Base-by-base conservation (phyloP, 257 asterid genomes). In the Solanum sejunctum region DNA sequence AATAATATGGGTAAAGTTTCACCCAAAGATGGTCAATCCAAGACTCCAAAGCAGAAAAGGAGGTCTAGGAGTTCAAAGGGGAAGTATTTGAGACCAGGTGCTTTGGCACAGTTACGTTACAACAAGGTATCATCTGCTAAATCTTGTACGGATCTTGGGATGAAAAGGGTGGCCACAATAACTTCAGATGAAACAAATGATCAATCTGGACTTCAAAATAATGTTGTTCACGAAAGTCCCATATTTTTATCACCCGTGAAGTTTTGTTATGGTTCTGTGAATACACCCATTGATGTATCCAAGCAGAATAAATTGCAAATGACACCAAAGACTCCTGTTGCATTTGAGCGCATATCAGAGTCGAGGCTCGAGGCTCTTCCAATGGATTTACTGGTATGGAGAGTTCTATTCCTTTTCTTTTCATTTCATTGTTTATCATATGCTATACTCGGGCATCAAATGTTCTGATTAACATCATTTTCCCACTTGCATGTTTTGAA, bases 301-400 rank as follows among this genome's bases (percentile, higher is more conserved):
- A 86, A 85, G 87, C 91, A 66, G 80, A 83, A 80, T 87, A 92
- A 84, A 85, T 83, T 92, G 85, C 93, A 86, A 88, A 90, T 45
- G 77, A 93, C 95, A 17, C 99, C 98, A 6, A 92, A 85, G 90
- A 95, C 98, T 20, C 98, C 98, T 20, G 83, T 89, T 82, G 88
- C 88, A 45, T 93, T 67, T 87, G 92, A 88, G 58, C 64, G 43
- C 4, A 85, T 72, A 83, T 92, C 91, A 3, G 98, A 93, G 87
- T 97, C 97, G 4, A 88, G 96, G 89, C 97, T 97, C 0, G 98
- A 95, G 89, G 91, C 98, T 56, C 98, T 97, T 84, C 99, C 98
- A 9, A 73, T 84, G 89, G 99, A 97, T 91, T 85, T 97, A 81
- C 95, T 97, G 98, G 99, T 97, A 95, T 64, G 10, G 16, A 78